Evolutionary conservation across 2,329 filamentous ascomycete genomes (phyloP), one percentile per base, ranked within the genome.

Genomic region (Alternaria sp.): DNA sequence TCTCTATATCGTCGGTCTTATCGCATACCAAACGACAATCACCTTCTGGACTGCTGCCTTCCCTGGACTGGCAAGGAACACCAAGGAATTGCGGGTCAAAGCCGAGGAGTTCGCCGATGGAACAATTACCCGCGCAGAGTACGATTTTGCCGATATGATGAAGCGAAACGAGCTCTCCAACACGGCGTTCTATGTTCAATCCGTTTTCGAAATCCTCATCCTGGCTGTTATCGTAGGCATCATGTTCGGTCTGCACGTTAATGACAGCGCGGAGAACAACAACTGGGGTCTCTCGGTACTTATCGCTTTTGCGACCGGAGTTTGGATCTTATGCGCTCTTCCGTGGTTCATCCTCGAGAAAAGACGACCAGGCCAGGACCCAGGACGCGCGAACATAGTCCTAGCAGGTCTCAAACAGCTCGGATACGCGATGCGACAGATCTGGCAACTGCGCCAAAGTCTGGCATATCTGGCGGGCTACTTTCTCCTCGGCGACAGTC

Each of bases 341-440:
- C 89, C 89, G 0, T 91, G 89, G 89, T 91, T 91, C 69, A 56
- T 89, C 3, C 69, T 89, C 5, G 89, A 91, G 70, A 90, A 90
- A 79, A 81, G 83, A 30, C 83, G 89, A 2, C 88, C 89, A 0
- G 89, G 89, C 0, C 86, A 86, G 65, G 80, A 84, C 65, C 79
- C 81, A 2, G 81, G 82, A 4, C 82, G 81, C 65, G 85, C 83
- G 59, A 85, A 87, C 28, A 68, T 91, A 21, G 81, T 86, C 19
- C 85, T 88, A 3, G 70, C 70, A 13, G 89, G 89, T 2, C 80
- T 90, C 50, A 88, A 85, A 84, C 89, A 91, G 73, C 68, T 74
- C 2, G 84, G 82, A 61, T 82, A 87, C 65, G 89, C 89, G 0
- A 60, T 86, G 2, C 81, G 78, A 0, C 85, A 90, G 72, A 87